A percentile compares a stretch with the other conserved stretches of the same genome.
Evolutionary conservation across 1,139 yeast species (phyloP).

Genomic region (Candida mesenterica): DNA sequence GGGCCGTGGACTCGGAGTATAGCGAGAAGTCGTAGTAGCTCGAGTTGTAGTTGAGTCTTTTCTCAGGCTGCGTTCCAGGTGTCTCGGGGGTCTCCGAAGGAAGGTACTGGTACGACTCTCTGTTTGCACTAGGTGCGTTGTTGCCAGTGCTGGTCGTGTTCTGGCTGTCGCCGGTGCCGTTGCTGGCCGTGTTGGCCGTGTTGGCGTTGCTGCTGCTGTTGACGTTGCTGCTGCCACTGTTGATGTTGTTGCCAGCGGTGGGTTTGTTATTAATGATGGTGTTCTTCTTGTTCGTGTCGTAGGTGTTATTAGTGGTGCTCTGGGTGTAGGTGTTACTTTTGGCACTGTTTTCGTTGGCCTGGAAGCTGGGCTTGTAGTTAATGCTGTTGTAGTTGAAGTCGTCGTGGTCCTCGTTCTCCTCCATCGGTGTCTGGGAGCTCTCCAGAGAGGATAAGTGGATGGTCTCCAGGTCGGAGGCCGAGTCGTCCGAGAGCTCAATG

Average conservation of each 20-base stretch:
- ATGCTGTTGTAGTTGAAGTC: neutral
- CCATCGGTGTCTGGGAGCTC: neutral
- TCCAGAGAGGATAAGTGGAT: conserved; percentile 10
- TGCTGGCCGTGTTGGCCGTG: conserved; percentile 13
- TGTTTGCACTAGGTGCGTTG: neutral
- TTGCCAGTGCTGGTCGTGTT: neutral
- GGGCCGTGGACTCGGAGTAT: conserved; percentile 30
- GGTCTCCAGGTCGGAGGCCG: conserved; percentile 45
- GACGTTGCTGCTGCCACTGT: too few species aligned
- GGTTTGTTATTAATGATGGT: too few species aligned
- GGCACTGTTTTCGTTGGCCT: too few species aligned
- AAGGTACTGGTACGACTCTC: too few species aligned
- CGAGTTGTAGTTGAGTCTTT: conserved; percentile 6
- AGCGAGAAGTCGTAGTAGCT: conserved; percentile 22
- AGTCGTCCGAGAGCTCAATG: conserved; percentile 48
- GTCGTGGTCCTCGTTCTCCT: neutral
- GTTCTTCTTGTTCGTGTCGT: conserved; percentile 1
- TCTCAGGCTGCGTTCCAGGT: conserved; percentile 1
- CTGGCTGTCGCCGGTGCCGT: conserved; percentile 3
- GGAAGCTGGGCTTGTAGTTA: neutral
- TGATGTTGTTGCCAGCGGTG: too few species aligned
- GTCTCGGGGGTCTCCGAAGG: neutral
- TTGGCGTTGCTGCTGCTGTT: neutral
- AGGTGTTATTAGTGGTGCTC: too few species aligned
- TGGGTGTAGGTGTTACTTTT: too few species aligned